phyloP scores from a whole-genome alignment of 805 yeast species.

The Metschnikowia bowlesiae region DNA sequence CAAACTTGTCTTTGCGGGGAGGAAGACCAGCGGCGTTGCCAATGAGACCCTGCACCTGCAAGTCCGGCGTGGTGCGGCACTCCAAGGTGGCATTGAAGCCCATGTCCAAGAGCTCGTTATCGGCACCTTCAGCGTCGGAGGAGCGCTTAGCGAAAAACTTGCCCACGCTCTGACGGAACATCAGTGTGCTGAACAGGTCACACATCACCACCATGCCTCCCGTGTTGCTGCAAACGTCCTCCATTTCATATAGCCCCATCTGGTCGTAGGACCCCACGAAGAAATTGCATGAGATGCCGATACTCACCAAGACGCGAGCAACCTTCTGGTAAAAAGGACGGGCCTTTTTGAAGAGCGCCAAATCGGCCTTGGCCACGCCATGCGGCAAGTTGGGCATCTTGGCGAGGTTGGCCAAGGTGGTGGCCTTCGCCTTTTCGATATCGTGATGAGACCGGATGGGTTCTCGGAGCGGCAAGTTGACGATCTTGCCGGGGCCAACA shows the following conservation, averaged over 20 bases:
- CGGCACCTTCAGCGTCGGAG: slow-evolving; percentile 13
- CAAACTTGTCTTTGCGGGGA: slow-evolving; percentile 22
- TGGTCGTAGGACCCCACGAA: slow-evolving; percentile 69
- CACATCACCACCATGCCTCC: slow-evolving; percentile 63
- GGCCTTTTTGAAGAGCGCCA: slow-evolving; percentile 32
- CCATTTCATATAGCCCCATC: slow-evolving; percentile 66
- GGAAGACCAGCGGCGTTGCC: slow-evolving; percentile 57
- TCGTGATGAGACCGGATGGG: slow-evolving; percentile 67
- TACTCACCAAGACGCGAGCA: slow-evolving; percentile 43
- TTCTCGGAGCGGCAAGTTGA: slow-evolving; percentile 51
- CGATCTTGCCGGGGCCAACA: slow-evolving; percentile 60
- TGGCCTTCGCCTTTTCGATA: slow-evolving; percentile 39
- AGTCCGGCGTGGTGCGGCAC: slow-evolving; percentile 45
- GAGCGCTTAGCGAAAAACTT: slow-evolving; percentile 41
- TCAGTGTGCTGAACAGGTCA: slow-evolving; percentile 63
- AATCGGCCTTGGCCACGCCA: slow-evolving; percentile 26
- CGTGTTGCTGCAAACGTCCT: slow-evolving; percentile 48
- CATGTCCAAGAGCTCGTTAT: slow-evolving; percentile 39
- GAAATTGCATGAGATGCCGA: slow-evolving; percentile 53
- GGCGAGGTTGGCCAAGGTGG: slow-evolving; percentile 24
- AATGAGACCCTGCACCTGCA: slow-evolving; percentile 54
- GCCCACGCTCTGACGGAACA: slow-evolving; percentile 61
- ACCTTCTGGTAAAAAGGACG: slow-evolving; percentile 45
- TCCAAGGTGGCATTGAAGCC: slow-evolving; percentile 61
- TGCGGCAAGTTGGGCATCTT: slow-evolving; percentile 30